A percentile compares a stretch with the other conserved stretches of the same genome.
Evolutionary conservation across 2,329 filamentous ascomycete species (phyloP).

Genomic region (Fusarium floridanum): DNA sequence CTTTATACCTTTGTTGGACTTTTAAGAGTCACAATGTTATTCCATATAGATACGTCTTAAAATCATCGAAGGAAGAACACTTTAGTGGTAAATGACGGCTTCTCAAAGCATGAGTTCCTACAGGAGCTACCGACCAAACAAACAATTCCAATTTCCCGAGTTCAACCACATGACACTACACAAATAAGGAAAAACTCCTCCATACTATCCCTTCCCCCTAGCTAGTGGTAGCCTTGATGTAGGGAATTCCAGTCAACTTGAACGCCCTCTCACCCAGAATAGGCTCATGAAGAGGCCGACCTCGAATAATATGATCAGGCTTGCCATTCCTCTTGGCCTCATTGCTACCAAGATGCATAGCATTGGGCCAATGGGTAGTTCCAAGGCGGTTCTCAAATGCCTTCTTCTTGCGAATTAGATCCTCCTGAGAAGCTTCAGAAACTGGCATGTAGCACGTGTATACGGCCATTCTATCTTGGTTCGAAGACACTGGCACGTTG

Average conservation of each 20-base stretch:
- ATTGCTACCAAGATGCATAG: conserved; percentile 32
- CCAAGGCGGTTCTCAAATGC: conserved; percentile 54
- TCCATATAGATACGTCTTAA: no score
- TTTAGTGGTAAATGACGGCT: no score
- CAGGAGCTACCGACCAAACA: no score
- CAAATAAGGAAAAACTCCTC: no score
- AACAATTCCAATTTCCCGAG: no score
- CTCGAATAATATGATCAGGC: conserved; percentile 33
- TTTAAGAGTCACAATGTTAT: no score
- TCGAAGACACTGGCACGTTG: conserved; percentile 52
- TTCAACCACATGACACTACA: no score
- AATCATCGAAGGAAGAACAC: no score
- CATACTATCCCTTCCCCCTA: not conserved
- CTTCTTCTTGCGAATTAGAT: conserved; percentile 56
- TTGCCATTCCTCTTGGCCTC: conserved; percentile 38
- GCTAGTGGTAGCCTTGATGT: conserved; percentile 23
- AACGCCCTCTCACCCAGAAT: conserved; percentile 32
- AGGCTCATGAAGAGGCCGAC: conserved; percentile 35
- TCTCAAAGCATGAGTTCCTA: no score
- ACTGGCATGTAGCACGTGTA: conserved; percentile 47
- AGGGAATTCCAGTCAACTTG: conserved; percentile 43
- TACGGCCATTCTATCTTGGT: conserved; percentile 55
- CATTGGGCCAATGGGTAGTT: conserved; percentile 60
- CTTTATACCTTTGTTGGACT: no score
- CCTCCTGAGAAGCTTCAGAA: conserved; percentile 46